Base-by-base conservation (phyloP, 352 stramenopile species). In the Phytophthora tubulina region DNA sequence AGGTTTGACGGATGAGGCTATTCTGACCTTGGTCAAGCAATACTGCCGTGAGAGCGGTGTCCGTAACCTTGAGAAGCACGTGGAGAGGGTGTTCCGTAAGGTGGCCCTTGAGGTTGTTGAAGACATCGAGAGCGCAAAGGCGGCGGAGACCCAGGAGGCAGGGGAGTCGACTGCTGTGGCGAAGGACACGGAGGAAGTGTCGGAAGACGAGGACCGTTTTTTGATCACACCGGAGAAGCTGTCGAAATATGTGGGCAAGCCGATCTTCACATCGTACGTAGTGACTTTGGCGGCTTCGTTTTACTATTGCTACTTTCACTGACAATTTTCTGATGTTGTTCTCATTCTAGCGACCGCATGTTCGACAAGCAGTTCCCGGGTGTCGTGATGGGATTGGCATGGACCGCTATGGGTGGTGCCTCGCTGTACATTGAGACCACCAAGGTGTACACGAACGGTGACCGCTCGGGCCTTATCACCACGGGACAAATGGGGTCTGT, bases 381-480 rank as follows among this genome's bases (percentile, higher is more conserved):
- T 56, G 98, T 99, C 62, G 97, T 99, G 1, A 99, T 99, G 97
- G 98, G 98, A 6, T 84, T 99, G 42, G 98, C 98, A 0, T 99
- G 97, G 94, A 99, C 97, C 3, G 92, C 96, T 14, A 99, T 99
- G 96, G 98, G 98, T 66, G 98, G 98, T 27, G 96, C 95, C 5
- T 97, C 97, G 27, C 79, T 99, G n/a, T 99, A 99, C 79, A 99
- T 99, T 76, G 98, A 99, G 84, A 96, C 89, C 6, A 95, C 83
- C 0, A 79, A 83, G 51, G 81, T 96, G 50, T 57, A 86, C 66
- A 86, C 83, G 33, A 94, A 96, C 76, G 74, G 73, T 31, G 81
- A 91, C 7, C 78, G 78, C 55, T 84, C 81, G 4, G 84, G 82
- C 30, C 62, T 96, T n/a, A 74, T 93, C 33, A 93, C 69, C 11